A percentile compares a stretch with the other conserved stretches of the same genome.
Conservation (phyloP, 495 filamentous ascomycete genomes). For the Aspergillus egyptiacus region DNA sequence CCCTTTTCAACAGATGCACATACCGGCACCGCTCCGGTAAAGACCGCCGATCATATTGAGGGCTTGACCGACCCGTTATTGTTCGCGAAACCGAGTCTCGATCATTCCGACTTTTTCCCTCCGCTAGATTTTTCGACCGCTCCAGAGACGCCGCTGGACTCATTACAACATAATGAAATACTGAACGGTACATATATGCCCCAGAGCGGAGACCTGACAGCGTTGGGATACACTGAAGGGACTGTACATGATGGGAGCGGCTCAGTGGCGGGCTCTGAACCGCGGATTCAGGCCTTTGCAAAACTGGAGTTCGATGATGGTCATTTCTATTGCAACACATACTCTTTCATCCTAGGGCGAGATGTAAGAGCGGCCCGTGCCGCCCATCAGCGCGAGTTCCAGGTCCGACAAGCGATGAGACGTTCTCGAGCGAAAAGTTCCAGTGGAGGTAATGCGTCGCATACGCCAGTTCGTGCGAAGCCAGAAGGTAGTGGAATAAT, state of each 20-base stretch:
- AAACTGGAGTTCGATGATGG: conserved; percentile 68
- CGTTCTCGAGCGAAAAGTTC: conserved; percentile 42
- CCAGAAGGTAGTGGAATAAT: conserved; percentile 43
- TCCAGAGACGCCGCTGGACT: conserved; percentile 35
- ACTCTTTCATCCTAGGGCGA: conserved; percentile 59
- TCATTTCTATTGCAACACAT: conserved; percentile 67
- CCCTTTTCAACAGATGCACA: conserved; percentile 11
- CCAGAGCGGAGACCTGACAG: conserved; percentile 35
- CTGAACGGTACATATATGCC: conserved; percentile 39
- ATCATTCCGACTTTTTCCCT: conserved; percentile 35
- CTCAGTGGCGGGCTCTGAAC: conserved; percentile 42
- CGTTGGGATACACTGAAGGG: conserved; percentile 30
- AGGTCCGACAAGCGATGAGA: conserved; percentile 38
- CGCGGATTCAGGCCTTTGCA: conserved; percentile 56
- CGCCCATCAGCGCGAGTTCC: conserved; percentile 43
- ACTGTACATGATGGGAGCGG: conserved; percentile 25
- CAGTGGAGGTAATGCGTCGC: conserved; percentile 41
- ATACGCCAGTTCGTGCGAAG: conserved; percentile 44
- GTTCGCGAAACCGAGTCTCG: conserved; percentile 28
- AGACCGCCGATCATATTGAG: conserved; percentile 22
- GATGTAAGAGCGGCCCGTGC: conserved; percentile 52
- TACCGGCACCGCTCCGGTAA: conserved; percentile 1
- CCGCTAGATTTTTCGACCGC: conserved; percentile 33
- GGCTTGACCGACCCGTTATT: conserved; percentile 33
- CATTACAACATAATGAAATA: conserved; percentile 39